Evolutionary conservation across 208 protist genomes (phyloP).

Genomic region (Trichomonas gallinae): DNA sequence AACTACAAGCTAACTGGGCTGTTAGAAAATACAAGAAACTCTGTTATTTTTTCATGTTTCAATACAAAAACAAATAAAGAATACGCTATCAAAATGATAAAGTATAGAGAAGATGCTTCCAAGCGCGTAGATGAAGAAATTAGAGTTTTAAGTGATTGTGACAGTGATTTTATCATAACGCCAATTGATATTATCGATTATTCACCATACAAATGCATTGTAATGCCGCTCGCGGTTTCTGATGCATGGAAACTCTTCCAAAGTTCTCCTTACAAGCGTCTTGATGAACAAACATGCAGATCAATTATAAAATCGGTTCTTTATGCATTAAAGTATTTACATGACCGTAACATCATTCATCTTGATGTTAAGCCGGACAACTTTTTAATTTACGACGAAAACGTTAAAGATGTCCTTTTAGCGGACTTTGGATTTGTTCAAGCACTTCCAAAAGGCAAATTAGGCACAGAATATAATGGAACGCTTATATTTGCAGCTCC

Average conservation of each 20-base stretch:
- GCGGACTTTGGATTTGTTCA: not conserved
- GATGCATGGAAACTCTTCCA: no score
- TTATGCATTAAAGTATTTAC: not conserved
- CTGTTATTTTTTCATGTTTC: not conserved
- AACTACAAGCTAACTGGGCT: not conserved
- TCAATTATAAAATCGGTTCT: not conserved
- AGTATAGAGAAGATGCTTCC: not conserved
- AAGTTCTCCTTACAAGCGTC: not conserved
- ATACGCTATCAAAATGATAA: not conserved
- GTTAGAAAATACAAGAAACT: not conserved
- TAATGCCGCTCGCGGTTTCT: not conserved
- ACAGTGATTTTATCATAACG: not conserved
- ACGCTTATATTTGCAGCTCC: not conserved
- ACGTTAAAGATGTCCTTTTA: not conserved
- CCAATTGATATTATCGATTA: not conserved
- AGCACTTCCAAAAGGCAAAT: not conserved
- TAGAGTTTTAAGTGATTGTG: not conserved
- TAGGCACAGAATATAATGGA: not conserved
- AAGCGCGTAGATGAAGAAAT: not conserved
- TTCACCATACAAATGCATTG: not conserved
- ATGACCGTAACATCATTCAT: not conserved
- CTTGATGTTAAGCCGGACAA: conserved; percentile 8
- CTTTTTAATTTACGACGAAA: not conserved
- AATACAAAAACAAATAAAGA: not conserved
- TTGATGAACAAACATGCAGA: not conserved